phyloP scores from a whole-genome alignment of 164 flowering plant genomes.

The Vitis riparia region DNA sequence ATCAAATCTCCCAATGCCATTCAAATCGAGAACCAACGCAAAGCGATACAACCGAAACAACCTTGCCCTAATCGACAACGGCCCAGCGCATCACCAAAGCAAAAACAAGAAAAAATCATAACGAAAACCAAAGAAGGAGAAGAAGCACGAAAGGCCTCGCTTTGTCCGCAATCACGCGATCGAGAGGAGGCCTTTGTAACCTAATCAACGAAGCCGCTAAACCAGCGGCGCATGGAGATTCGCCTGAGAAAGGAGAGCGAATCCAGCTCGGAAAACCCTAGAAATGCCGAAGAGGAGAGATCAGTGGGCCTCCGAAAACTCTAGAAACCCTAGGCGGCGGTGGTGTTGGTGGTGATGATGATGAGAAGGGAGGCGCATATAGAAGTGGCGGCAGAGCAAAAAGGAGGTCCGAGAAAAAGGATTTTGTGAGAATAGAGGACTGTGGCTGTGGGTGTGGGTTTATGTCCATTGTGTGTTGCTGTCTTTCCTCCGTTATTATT shows the following conservation, averaged over 20 bases:
- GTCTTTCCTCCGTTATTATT: no score
- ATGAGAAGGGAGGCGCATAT: conserved; percentile 26
- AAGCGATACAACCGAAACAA: conserved; percentile 8
- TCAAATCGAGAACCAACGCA: conserved; percentile 31
- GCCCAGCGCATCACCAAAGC: not conserved
- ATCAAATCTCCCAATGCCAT: conserved; percentile 99
- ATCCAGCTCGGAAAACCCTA: conserved; percentile 68
- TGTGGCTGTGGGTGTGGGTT: not conserved
- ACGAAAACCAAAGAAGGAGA: not conserved
- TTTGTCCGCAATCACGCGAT: no score
- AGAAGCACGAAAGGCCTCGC: not conserved
- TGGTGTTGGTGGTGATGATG: conserved; percentile 8
- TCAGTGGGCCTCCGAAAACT: conserved; percentile 12
- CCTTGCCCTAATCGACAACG: conserved; percentile 34
- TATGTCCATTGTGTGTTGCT: no score
- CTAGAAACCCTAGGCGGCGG: conserved; percentile 15
- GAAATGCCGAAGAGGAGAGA: conserved; percentile 1
- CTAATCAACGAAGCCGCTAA: conserved; percentile 80
- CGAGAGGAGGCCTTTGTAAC: not conserved
- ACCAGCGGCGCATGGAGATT: conserved; percentile 84
- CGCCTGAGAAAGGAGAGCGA: conserved; percentile 41
- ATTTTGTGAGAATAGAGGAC: conserved; percentile 1
- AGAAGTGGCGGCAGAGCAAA: conserved; percentile 18
- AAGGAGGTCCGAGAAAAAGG: not conserved
- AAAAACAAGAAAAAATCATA: conserved; percentile 5